phyloP scores from a whole-genome alignment of 164 flowering plant genomes.

The Piper betle region DNA sequence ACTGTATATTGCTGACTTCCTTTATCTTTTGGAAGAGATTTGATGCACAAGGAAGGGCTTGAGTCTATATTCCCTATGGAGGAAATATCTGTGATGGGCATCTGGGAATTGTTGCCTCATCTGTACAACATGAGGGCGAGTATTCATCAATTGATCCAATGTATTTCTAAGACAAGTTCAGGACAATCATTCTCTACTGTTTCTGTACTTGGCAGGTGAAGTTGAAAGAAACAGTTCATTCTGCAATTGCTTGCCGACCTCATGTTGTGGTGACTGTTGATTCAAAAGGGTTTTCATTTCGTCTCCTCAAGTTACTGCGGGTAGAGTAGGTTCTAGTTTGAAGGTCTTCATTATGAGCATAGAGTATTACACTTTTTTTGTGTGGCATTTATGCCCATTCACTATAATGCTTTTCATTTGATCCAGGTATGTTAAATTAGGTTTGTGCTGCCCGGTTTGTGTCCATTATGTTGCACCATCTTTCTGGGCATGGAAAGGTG shows the following conservation, averaged over 20 bases:
- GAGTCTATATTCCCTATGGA: conserved; percentile 74
- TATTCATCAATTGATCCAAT: neutral
- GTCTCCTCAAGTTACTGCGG: conserved; percentile 50
- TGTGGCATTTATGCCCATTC: conserved; percentile 20
- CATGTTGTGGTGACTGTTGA: conserved; percentile 89
- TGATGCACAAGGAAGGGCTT: conserved; percentile 73
- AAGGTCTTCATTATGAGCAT: neutral
- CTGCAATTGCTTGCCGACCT: conserved; percentile 61
- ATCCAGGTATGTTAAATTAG: conserved; percentile 30
- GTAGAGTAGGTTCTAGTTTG: conserved; percentile 4
- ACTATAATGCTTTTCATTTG: conserved; percentile 22
- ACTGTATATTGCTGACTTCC: neutral
- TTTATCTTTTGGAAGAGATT: conserved; percentile 24
- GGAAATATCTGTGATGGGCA: conserved; percentile 90
- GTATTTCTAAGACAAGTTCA: neutral
- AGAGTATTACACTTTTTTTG: neutral
- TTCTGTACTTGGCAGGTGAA: conserved; percentile 33
- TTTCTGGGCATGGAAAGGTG: conserved; percentile 99
- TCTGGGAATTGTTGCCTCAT: conserved; percentile 91
- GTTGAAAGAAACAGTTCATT: conserved; percentile 53
- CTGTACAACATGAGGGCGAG: conserved; percentile 59
- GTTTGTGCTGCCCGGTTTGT: conserved; percentile 34
- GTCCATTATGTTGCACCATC: conserved; percentile 97
- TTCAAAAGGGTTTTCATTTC: conserved; percentile 89
- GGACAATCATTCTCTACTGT: neutral